These are phyloP conservation scores for Warburgia ugandensis DNA, from an alignment of 164 flowering plant genomes.

Conservation along the genomic window DNA sequence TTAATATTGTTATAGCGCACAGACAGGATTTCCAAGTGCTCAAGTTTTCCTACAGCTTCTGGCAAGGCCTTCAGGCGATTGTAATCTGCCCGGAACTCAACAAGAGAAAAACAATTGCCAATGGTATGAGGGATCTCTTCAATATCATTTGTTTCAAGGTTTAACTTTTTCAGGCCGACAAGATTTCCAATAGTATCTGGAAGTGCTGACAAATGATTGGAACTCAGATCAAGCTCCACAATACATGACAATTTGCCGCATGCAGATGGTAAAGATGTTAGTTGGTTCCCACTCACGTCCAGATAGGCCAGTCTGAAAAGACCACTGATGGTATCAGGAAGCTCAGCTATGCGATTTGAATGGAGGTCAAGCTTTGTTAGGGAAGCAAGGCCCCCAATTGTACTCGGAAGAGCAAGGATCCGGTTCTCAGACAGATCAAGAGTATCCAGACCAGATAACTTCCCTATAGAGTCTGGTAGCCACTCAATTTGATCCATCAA, in stretches of 20 bases:
- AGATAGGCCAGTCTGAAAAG: slow-evolving; percentile 50
- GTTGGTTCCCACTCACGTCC: slow-evolving; percentile 56
- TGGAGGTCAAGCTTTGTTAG: slow-evolving; percentile 59
- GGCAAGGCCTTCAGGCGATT: slow-evolving; percentile 86
- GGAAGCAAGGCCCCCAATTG: slow-evolving; percentile 62
- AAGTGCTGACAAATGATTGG: slow-evolving; percentile 41
- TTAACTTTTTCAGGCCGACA: slow-evolving; percentile 46
- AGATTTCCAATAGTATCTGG: slow-evolving; percentile 71
- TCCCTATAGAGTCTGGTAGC: slow-evolving; percentile 84
- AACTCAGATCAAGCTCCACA: slow-evolving; percentile 65
- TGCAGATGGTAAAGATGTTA: slow-evolving; percentile 47
- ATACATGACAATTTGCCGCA: slow-evolving; percentile 49
- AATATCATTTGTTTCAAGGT: slow-evolving; percentile 63
- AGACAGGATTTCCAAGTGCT: slow-evolving; percentile 52
- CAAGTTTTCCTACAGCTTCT: slow-evolving; percentile 81
- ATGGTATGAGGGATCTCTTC: slow-evolving; percentile 81
- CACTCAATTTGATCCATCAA: slow-evolving; percentile 64
- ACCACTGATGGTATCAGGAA: slow-evolving; percentile 65
- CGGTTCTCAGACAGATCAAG: slow-evolving; percentile 77
- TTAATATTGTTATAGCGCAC: slow-evolving; percentile 76
- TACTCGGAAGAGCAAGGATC: slow-evolving; percentile 43
- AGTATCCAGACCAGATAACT: slow-evolving; percentile 47
- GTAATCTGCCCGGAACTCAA: slow-evolving; percentile 71
- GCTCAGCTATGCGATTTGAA: slow-evolving; percentile 46
- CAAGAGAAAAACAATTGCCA: slow-evolving; percentile 58